Conservation (phyloP, 345 rosid genomes). For the Balakata baccata region DNA sequence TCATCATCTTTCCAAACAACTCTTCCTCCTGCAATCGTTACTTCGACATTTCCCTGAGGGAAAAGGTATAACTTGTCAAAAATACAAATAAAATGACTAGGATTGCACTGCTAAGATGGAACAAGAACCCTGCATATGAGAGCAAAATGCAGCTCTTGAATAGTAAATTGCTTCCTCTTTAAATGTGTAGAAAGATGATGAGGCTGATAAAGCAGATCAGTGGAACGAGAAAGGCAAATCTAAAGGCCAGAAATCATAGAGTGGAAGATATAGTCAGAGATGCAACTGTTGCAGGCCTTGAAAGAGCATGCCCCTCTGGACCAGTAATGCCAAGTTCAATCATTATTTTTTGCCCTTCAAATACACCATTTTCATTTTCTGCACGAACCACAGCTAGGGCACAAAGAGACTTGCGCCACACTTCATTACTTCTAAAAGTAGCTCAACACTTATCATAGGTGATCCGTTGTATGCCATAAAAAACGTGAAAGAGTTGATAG, state of each 20-base stretch:
- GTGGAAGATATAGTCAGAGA: conserved; percentile 11
- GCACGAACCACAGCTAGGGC: conserved; percentile 99
- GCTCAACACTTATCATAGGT: conserved; percentile 78
- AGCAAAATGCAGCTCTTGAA: background rate
- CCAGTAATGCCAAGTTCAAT: conserved; percentile 91
- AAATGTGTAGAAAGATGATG: too few species aligned
- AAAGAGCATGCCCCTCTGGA: conserved; percentile 96
- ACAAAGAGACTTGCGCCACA: conserved; percentile 87
- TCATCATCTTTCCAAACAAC: conserved; percentile 80
- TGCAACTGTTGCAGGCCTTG: conserved; percentile 82
- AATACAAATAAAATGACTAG: conserved; percentile 1
- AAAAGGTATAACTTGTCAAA: background rate
- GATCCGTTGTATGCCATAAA: conserved; percentile 92
- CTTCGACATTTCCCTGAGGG: conserved; percentile 83
- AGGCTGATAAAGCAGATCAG: background rate
- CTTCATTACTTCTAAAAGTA: conserved; percentile 74
- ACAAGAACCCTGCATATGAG: background rate
- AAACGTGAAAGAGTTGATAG: conserved; percentile 96
- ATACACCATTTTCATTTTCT: conserved; percentile 97
- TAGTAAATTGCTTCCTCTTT: too few species aligned
- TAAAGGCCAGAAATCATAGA: background rate
- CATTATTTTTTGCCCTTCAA: conserved; percentile 89
- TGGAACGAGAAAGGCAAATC: background rate
- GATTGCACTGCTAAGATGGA: background rate
- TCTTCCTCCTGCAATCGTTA: conserved; percentile 81